Base-by-base conservation (phyloP, 805 yeast species). In the Kluyveromyces siamensis region DNA sequence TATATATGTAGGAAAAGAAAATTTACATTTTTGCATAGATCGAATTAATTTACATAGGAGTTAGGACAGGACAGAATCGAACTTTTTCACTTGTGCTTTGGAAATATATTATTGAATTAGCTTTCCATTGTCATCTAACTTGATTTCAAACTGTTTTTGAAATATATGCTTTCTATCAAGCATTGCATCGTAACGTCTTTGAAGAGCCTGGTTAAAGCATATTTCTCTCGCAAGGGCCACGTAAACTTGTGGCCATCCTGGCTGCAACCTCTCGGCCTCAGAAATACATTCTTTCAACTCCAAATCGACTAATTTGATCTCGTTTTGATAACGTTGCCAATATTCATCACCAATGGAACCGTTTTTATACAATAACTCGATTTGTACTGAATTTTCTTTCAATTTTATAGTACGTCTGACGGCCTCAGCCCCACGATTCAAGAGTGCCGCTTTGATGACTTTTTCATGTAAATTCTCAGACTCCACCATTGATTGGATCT, bases 311-410 rank as follows among this genome's bases (percentile, higher is more conserved):
- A 89, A 64, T 66, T 87, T 87, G 50, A 76, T 77, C 55, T 87
- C 89, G 45, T 87, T 77, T 55, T 80, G 82, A 66, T 77, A 89
- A 57, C 93, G 82, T 64, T 85, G 84, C 75, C 79, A 84, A 36
- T 87, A 72, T 47, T 86, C 96, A 59, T 93, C 98, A 35, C 97
- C 97, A 52, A 93, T 82, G 16, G 89, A 80, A 0, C 98, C 98
- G 47, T 79, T 80, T 61, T 90, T 91, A 64, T 89, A 90, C 51
- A 93, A 72, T 48, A 77, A 72, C 45, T 76, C 79, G 59, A 88
- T 77, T 49, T 75, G 79, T 6, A 83, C 82, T 65, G 85, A 85
- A 52, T 77, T 73, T 62, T 91, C 97, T 63, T 85, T 84, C 63
- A 89, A 70, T 60, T 86, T 84, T 66, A 91, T 74, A 51, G 93